Evolutionary conservation across 2,329 filamentous ascomycete genomes (phyloP), one percentile per base, ranked within the genome.

Genomic region (Periconia digitata): DNA sequence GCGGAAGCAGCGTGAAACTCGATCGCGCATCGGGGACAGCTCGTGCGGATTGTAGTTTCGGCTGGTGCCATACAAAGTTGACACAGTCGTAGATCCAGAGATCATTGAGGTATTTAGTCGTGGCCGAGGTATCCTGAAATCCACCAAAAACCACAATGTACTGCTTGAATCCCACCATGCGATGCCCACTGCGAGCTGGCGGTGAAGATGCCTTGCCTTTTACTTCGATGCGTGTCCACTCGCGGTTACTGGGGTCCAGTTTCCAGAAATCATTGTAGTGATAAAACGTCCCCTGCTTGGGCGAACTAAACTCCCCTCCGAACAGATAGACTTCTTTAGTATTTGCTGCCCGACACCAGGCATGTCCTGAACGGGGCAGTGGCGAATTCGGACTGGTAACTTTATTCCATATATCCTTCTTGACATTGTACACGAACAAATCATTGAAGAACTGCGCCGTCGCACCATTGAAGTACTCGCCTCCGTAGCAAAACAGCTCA

Each of bases 251-350:
- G 0, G 92, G 88, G 66, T 97, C 92, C 37, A 97, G 81, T 42
- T 87, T 82, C 92, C 94, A 99, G 70, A 99, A 97, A 74, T 97
- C 94, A 64, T 95, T 96, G 76, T 99, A 99, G 73, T 99, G 94
- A 71, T 99, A 96, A 66, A 99, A 99, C 0, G 92, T 97, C 3
- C 94, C 94, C 73, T 97, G 94, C 69, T 96, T 97, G 2, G 94
- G 94, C 22, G 87, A 92, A 49, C 89, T 95, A 71, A 99, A 99
- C 73, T 99, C 94, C 52, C 92, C 94, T 55, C 94, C 94, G 65
- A 97, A 97, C 15, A 99, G 76, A 70, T 95, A 99, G 44, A 97
- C 83, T 27, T 88, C 85, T 54, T 87, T 88, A 15, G 86, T 83
- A 72, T 96, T 96, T 40, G 88, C 89, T 48, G 89, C 91, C 49